Base-by-base conservation (phyloP, 2,329 filamentous ascomycete genomes). In the Orbilia javanica region DNA sequence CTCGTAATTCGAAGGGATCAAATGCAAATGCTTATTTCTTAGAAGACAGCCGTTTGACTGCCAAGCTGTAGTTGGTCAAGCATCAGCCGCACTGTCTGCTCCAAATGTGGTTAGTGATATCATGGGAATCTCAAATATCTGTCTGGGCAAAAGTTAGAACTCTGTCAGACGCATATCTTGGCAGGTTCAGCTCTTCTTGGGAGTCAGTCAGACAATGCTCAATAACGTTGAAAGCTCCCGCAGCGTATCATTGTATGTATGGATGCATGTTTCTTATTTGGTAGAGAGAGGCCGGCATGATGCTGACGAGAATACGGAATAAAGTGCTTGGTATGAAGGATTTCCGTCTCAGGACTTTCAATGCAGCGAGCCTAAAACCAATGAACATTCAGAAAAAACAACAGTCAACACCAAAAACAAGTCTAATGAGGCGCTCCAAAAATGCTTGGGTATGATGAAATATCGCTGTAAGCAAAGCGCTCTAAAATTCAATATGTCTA, bases 61-160 rank as follows among this genome's bases (percentile, higher is more conserved):
- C 65, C 67, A 71, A 78, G 67, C 34, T 72, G 3, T 29, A 48
- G 52, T 52, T 62, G 52, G 52, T 53, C 52, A n/a, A 63, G 62
- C 57, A 71, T 78, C 74, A 78, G 74, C 74, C 74, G 74, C 74
- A 78, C 74, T 44, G 67, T 67, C 62, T 72, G 74, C 52, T 67
- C 74, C 74, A 20, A 53, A 78, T 63, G n/a, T 36, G 67, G 74
- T 78, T 78, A 78, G 74, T 68, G 53, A 64, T 64, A 31, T 53
- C 74, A 34, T 67, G 50, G 57, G 57, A 78, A 78, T 78, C 60
- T 78, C 74, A 78, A 78, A 78, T 78, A 31, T 44, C 39, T 18
- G 52, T 52, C 62, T 63, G 44, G 67, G 62, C 52, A 50, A 39
- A 20, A 48, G n/a, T n/a, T n/a, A n/a, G 31, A 22, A 27, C 55